A percentile compares a stretch with the other conserved stretches of the same genome.
These are phyloP conservation scores for Monilinia laxa DNA, from an alignment of 2,329 filamentous ascomycete genomes.

Conservation along the genomic window DNA sequence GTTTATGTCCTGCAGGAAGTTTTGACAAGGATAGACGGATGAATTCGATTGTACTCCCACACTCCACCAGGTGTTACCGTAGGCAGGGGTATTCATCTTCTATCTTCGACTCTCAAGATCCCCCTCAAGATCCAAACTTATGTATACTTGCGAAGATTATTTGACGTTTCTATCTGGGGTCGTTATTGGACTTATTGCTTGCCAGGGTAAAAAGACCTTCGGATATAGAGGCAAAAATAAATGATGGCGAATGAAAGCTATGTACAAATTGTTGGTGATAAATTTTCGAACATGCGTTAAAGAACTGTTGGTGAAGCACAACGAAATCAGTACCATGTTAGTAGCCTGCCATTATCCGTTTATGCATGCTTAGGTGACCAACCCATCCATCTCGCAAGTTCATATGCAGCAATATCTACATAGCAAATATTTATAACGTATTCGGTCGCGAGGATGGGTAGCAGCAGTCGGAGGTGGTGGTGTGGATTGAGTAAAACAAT, in stretches of 20 bases:
- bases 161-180: background rate
- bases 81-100: slow-evolving; percentile 8
- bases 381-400: background rate
- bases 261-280: background rate
- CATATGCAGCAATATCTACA: background rate
- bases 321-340: background rate
- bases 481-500: background rate
- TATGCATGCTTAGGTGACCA: slow-evolving; percentile 2
- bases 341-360: background rate
- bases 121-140: background rate
- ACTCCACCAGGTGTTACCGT: background rate
- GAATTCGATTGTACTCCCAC: slow-evolving; percentile 11
- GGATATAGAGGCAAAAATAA: background rate
- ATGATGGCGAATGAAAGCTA: background rate
- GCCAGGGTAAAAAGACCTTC: background rate
- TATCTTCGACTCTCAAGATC: background rate
- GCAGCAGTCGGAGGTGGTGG: background rate
- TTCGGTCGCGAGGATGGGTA: background rate
- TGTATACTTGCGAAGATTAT: background rate
- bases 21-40: slow-evolving; percentile 2
- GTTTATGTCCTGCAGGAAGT: slow-evolving; percentile 14
- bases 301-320: background rate
- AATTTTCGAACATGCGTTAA: background rate
- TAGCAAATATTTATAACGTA: background rate
- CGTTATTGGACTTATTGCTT: background rate